A percentile compares a stretch with the other conserved stretches of the same genome.
These are phyloP conservation scores for Macrolepiota albuminosa DNA, from an alignment of 768 basidiomycete genomes.

Conservation along the genomic window DNA sequence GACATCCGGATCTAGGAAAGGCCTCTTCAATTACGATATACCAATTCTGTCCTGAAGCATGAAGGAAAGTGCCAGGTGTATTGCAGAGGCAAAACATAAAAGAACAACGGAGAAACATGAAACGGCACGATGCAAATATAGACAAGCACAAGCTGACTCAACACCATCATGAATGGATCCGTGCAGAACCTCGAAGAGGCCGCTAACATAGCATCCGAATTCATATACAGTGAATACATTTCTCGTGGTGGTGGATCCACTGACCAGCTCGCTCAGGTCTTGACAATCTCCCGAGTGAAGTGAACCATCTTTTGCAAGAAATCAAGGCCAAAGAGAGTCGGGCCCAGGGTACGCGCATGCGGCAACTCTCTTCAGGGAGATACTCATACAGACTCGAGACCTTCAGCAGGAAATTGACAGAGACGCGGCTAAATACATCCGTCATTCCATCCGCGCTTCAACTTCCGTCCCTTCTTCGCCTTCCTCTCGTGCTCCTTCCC, in stretches of 20 bases:
- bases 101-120: neutral
- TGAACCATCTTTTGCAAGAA: constrained; percentile 47
- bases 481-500: constrained; percentile 30
- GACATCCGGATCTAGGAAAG: constrained; percentile 1
- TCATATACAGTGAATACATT: constrained; percentile 43
- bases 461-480: constrained; percentile 21
- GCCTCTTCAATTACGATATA: neutral
- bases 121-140: constrained; percentile 3
- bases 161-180: constrained; percentile 21
- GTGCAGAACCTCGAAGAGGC: constrained; percentile 49
- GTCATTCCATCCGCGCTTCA: constrained; percentile 35
- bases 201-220: constrained; percentile 48
- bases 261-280: constrained; percentile 29
- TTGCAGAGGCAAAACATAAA: neutral
- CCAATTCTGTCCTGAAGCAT: neutral
- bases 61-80: neutral
- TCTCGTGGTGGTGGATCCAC: neutral
- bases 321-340: constrained; percentile 42
- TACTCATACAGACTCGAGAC: constrained; percentile 24
- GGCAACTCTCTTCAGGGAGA: neutral
- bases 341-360: constrained; percentile 31
- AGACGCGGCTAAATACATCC: constrained; percentile 46
- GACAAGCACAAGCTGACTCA: constrained; percentile 10
- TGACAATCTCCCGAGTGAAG: constrained; percentile 51
- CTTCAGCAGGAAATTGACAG: constrained; percentile 47